Evolutionary conservation across 2,329 filamentous ascomycete species (phyloP).

Genomic region (Trichoderma atroviride): DNA sequence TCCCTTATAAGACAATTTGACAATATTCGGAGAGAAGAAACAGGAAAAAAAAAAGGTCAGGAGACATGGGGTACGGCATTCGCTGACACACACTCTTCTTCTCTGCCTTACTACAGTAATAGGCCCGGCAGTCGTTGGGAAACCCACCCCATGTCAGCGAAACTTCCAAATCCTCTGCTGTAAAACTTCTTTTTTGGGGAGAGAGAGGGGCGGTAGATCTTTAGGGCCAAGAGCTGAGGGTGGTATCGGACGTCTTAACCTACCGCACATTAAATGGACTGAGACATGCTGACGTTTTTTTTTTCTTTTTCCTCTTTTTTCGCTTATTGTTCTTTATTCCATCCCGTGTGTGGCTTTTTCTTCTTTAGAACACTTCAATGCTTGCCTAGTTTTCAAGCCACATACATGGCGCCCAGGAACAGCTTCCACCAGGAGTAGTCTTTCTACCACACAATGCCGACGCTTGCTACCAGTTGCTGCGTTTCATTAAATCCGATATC

Average conservation of each 20-base stretch:
- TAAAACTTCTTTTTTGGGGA: neutral
- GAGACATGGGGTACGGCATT: neutral
- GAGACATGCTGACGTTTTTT: neutral
- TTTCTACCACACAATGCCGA: neutral
- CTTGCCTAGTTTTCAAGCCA: slow-evolving; percentile 16
- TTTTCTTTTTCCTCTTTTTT: too few relatives aligned
- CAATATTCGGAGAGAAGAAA: neutral
- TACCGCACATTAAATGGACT: neutral
- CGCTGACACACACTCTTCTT: neutral
- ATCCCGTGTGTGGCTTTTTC: neutral
- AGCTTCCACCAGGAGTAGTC: neutral
- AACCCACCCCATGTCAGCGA: neutral
- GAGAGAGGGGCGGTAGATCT: neutral
- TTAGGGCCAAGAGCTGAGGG: neutral
- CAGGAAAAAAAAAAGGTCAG: neutral
- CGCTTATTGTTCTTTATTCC: too few relatives aligned
- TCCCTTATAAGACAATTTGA: neutral
- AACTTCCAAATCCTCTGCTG: neutral
- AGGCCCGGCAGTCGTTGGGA: neutral
- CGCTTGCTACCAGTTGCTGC: neutral
- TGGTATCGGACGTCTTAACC: neutral
- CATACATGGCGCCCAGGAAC: neutral
- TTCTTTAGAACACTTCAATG: neutral
- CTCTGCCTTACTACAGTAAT: neutral
- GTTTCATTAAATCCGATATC: slow-evolving; percentile 2